Conservation (phyloP, 306 rosid genomes). For the Pueraria montana region DNA sequence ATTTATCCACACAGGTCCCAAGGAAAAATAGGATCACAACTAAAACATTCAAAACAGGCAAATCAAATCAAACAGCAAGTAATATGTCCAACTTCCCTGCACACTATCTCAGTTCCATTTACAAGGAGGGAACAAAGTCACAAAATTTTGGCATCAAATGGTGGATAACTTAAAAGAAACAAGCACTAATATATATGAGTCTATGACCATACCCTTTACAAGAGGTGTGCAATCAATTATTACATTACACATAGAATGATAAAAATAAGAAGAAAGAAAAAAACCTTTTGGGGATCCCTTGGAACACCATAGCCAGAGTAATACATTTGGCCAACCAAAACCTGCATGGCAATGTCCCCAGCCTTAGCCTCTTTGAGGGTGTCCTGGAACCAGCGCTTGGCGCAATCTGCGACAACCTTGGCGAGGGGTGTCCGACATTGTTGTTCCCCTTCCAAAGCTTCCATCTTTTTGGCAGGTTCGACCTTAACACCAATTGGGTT, state of each 20-base stretch:
- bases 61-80: neutral
- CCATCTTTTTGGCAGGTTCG: conserved; percentile 51
- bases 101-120: conserved; percentile 1
- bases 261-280: neutral
- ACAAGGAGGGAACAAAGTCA: conserved; percentile 1
- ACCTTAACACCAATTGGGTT: conserved; percentile 49
- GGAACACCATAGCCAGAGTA: conserved; percentile 80
- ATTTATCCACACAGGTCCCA: neutral
- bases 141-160: conserved; percentile 11
- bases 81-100: neutral
- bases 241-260: neutral
- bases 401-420: conserved; percentile 79
- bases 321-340: conserved; percentile 85
- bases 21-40: neutral
- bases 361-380: conserved; percentile 83
- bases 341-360: conserved; percentile 75
- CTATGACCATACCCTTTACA: neutral
- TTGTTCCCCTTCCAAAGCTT: conserved; percentile 39
- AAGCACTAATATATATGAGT: neutral
- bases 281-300: conserved; percentile 70
- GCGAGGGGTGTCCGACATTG: conserved; percentile 65
- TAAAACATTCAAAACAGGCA: neutral
- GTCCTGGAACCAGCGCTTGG: conserved; percentile 85
- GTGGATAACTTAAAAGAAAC: neutral
- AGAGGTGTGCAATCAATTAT: neutral